Evolutionary conservation across 1,139 yeast species (phyloP).

Genomic region (Arxiozyma slooffiae): DNA sequence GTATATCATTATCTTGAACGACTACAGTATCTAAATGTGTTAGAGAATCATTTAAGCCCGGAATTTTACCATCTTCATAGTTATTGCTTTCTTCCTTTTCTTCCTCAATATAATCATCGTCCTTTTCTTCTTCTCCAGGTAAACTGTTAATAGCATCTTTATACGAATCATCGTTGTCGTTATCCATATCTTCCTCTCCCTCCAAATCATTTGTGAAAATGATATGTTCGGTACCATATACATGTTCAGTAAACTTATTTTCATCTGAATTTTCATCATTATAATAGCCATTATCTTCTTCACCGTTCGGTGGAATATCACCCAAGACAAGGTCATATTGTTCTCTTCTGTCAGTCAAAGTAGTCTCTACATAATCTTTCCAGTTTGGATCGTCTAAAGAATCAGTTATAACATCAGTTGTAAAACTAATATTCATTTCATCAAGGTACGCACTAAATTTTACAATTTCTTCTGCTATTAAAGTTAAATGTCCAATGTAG

Average conservation of each 20-base stretch:
- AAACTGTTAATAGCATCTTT: conserved; percentile 3
- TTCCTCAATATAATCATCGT: conserved; percentile 2
- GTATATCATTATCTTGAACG: conserved; percentile 4
- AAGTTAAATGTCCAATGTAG: conserved; percentile 93
- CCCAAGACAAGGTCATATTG: conserved; percentile 94
- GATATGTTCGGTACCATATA: conserved; percentile 3
- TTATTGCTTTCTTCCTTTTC: neutral
- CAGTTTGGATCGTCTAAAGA: conserved; percentile 47
- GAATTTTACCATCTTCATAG: conserved; percentile 4
- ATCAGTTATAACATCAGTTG: conserved; percentile 22
- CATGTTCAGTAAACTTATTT: conserved; percentile 5
- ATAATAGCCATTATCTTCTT: conserved; percentile 23
- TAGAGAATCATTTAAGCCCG: neutral
- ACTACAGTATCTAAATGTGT: neutral
- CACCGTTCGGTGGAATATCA: conserved; percentile 35
- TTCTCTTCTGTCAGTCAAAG: conserved; percentile 79
- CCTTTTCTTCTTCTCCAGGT: conserved; percentile 1
- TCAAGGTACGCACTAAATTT: conserved; percentile 50
- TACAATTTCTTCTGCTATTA: conserved; percentile 94
- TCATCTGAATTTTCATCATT: conserved; percentile 20
- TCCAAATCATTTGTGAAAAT: conserved; percentile 4
- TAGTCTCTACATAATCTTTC: conserved; percentile 77
- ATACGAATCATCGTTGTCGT: conserved; percentile 14
- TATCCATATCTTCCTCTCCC: conserved; percentile 27
- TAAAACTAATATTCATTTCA: conserved; percentile 30